Evolutionary conservation across 805 yeast genomes (phyloP), one percentile per base, ranked within the genome.

Genomic region (Kuraishia hungarica): DNA sequence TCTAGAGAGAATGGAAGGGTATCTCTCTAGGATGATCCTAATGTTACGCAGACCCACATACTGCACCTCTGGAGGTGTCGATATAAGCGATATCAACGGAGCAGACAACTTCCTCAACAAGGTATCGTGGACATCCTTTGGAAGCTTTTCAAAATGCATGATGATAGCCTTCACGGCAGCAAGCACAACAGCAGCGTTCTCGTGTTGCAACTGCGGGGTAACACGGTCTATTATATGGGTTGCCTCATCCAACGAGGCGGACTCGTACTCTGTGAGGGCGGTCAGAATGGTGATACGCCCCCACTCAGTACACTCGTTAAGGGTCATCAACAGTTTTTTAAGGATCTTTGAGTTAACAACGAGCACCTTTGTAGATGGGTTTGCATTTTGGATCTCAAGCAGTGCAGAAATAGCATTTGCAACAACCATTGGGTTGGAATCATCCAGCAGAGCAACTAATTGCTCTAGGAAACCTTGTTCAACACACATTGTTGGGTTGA

Each of bases 301-400:
- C 99, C 99, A 94, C 72, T 94, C 99, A 0, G 98, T 92, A 72
- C 98, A 93, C 72, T 94, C 99, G 69, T 93, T 93, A 60, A 94
- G 76, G 15, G 97, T 96, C 61, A 84, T 75, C 58, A 94, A 74
- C 58, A 94, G 78, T 67, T 84, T 87, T 55, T 79, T 75, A 53
- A 84, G 75, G 64, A 68, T 73, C 54, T 65, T 76, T 50, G 66
- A 63, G 58, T 75, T 72, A 17, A 80, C 67, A 5, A 64, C 66
- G 52, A 76, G 64, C 10, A 79, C 65, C 24, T 67, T 60, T 52
- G 72, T 64, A 21, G 64, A 59, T 24, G 62, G 61, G 4, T 67
- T 63, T 0, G 64, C 56, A 20, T 67, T 64, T 20, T 72, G 65
- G 60, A 94, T 90, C 70, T 93, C 98, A 46, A 86, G 82, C 53